These are phyloP conservation scores for Phytophthora nicotianae DNA, from an alignment of 352 stramenopile species.

Conservation along the genomic window DNA sequence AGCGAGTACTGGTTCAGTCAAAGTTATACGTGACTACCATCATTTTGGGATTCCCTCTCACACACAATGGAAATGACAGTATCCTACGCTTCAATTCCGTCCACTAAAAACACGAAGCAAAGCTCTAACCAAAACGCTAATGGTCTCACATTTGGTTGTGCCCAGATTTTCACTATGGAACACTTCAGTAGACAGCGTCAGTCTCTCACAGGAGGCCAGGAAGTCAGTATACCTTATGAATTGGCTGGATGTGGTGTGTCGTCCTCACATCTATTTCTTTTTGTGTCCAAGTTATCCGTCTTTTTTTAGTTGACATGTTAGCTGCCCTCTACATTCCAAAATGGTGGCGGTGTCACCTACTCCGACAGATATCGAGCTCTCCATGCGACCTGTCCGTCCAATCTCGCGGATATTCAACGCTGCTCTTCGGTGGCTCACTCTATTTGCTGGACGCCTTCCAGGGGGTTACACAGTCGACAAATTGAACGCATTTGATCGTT, in stretches of 20 bases:
- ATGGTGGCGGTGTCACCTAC: slow-evolving; percentile 21
- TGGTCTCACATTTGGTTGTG: no score
- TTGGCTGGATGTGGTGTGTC: no score
- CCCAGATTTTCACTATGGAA: no score
- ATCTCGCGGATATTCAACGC: neutral
- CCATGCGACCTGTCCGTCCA: neutral
- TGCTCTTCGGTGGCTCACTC: neutral
- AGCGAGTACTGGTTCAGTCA: slow-evolving; percentile 27
- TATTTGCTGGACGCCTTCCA: slow-evolving; percentile 17
- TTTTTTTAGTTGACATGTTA: slow-evolving; percentile 1
- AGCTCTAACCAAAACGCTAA: no score
- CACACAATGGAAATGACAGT: slow-evolving; percentile 38
- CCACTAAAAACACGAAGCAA: no score
- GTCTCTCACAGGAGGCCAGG: no score
- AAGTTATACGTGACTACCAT: slow-evolving; percentile 31
- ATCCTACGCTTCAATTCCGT: slow-evolving; percentile 27
- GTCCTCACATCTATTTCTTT: no score
- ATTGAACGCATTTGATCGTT: slow-evolving; percentile 33
- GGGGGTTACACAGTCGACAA: slow-evolving; percentile 43
- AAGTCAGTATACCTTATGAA: no score
- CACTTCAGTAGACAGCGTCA: no score
- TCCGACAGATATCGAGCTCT: neutral
- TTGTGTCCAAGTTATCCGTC: neutral
- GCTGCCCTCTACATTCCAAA: neutral
- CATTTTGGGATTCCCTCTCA: slow-evolving; percentile 38